Evolutionary conservation across 495 filamentous ascomycete genomes (phyloP), one percentile per base, ranked within the genome.

Genomic region (Wilcoxina mikolae): DNA sequence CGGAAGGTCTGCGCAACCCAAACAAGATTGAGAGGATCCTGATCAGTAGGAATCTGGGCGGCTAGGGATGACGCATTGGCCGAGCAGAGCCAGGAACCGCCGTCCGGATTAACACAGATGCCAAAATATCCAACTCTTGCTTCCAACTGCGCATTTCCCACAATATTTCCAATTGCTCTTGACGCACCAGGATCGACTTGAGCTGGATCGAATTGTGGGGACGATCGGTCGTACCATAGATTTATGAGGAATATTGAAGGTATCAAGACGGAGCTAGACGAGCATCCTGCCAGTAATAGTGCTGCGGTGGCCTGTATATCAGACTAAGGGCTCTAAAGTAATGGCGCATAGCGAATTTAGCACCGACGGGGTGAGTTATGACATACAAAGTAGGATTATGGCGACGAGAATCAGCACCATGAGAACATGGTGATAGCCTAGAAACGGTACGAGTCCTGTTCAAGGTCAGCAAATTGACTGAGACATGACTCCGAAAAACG

Each of bases 401-500:
- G 89, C 78, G 43, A 95, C 74, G 33, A 87, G 87, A 63, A 98
- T 94, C 49, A 99, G 71, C 60, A 96, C 84, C 91, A 99, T 96
- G 60, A 99, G 76, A 44, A 95, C 84, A 78, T 99, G 91, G 71
- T 99, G 91, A 70, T 96, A 99, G 57, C 93, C 91, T 56, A 99
- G 80, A 71, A 94, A 87, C 55, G 91, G 90, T 72, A 95, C 76
- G 64, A 90, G 79, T 62, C 87, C 87, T 94, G 60, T 27, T 18
- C 10, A 49, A 27, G 9, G 49, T 52, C 33, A 44, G 35, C 41
- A 3, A 27, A 20, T 49, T 23, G 45, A 17, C 9, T 15, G 17
- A 22, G 28, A 46, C 2, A 46, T 3, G n/a, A n/a, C 47, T 11
- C n/a, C 33, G 49, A n/a, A 39, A 41, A 41, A 31, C 18, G 49